Conservation (phyloP, 345 rosid genomes). For the Populus pruinosa region DNA sequence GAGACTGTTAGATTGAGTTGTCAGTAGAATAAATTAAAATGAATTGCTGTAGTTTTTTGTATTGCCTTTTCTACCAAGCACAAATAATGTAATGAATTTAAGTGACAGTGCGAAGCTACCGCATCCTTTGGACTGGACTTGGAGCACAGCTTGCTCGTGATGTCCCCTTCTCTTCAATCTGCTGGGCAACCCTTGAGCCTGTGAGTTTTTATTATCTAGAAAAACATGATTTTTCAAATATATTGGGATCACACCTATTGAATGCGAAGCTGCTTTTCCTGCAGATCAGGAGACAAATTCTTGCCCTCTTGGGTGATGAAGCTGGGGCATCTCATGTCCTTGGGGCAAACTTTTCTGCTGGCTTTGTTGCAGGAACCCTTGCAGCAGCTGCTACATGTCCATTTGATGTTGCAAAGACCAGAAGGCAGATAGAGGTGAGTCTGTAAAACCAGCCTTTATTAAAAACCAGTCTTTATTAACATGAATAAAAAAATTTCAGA, state of each 20-base stretch:
- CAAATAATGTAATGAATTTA: background rate
- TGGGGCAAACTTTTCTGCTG: constrained; percentile 89
- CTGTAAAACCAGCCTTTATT: background rate
- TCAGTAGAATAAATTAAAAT: no score
- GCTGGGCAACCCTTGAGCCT: constrained; percentile 91
- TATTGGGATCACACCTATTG: background rate
- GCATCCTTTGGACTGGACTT: constrained; percentile 89
- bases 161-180: constrained; percentile 98
- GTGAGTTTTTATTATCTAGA: constrained; percentile 42
- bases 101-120: constrained; percentile 61
- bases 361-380: constrained; percentile 79
- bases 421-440: constrained; percentile 92
- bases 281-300: constrained; percentile 67
- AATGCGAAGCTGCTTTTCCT: background rate
- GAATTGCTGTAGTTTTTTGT: background rate
- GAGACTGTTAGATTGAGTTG: background rate
- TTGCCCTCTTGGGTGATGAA: constrained; percentile 58
- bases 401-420: constrained; percentile 88
- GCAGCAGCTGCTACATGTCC: constrained; percentile 93
- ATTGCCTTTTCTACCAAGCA: background rate
- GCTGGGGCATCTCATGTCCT: constrained; percentile 48
- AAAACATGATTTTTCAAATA: background rate
- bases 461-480: background rate
- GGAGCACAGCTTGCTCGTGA: constrained; percentile 98
- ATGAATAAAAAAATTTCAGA: background rate